Conservation (phyloP, 139 green algal species). For the Gonium pectorale region DNA sequence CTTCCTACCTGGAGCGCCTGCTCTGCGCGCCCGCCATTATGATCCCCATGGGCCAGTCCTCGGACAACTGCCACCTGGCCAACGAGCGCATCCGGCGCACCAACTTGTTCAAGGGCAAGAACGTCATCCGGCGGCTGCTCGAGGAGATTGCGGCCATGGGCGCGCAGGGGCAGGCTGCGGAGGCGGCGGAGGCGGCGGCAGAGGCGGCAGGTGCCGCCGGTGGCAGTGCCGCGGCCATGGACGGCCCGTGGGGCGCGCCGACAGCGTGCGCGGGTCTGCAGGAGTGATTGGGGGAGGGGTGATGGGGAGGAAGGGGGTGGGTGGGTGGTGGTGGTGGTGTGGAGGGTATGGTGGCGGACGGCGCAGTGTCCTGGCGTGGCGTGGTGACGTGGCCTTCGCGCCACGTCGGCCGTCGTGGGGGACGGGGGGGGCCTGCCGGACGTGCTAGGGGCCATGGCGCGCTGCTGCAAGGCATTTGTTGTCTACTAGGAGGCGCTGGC, state of each 20-base stretch:
- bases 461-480: too few species aligned
- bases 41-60: constrained; percentile 93
- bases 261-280: constrained; percentile 7
- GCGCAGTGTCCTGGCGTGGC: too few species aligned
- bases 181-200: background rate
- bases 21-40: constrained; percentile 89
- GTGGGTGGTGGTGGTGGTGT: background rate
- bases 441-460: too few species aligned
- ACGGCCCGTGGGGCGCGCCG: background rate
- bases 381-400: too few species aligned
- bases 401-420: too few species aligned
- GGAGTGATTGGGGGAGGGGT: constrained; percentile 1
- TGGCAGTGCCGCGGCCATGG: background rate
- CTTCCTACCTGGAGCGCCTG: constrained; percentile 87
- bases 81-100: constrained; percentile 89
- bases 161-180: background rate
- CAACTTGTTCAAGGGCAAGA: constrained; percentile 91
- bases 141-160: constrained; percentile 61
- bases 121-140: constrained; percentile 82
- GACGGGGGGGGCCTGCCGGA: too few species aligned
- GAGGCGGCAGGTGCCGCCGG: background rate
- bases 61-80: constrained; percentile 88
- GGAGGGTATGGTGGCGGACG: too few species aligned
- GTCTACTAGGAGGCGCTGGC: too few species aligned
- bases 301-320: background rate